Evolutionary conservation across 495 filamentous ascomycete genomes (phyloP).

Genomic region (Podospora sp.): DNA sequence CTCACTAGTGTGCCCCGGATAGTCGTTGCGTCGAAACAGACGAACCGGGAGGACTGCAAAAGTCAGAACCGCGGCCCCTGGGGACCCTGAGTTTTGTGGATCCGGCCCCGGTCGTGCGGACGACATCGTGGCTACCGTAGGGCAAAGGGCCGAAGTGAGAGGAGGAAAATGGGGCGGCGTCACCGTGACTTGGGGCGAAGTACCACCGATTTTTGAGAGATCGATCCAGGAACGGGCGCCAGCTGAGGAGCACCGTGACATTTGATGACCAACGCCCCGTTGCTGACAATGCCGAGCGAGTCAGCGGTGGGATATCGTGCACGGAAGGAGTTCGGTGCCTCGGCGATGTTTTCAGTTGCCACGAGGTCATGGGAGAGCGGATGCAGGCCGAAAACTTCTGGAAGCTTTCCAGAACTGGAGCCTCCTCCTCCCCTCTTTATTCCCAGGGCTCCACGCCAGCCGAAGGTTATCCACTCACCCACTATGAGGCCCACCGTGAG

Average conservation of each 20-base stretch:
- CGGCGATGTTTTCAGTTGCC: neutral
- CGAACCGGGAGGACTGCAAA: neutral
- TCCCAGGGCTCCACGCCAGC: neutral
- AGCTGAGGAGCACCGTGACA: neutral
- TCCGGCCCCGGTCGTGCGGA: neutral
- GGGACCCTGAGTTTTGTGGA: neutral
- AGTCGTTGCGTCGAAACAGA: neutral
- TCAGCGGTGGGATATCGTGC: neutral
- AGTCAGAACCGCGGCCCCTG: neutral
- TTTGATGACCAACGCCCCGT: too few relatives aligned
- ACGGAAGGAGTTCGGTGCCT: neutral
- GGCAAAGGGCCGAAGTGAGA: neutral
- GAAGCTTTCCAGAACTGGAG: conserved; percentile 9
- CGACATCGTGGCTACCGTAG: neutral
- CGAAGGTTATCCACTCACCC: neutral
- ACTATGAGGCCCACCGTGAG: neutral
- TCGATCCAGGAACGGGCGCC: neutral
- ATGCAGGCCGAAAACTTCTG: conserved; percentile 7
- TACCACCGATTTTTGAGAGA: neutral
- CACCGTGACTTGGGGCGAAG: neutral
- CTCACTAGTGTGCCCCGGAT: neutral
- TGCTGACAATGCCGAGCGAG: neutral
- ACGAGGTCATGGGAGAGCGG: neutral
- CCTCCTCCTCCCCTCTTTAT: neutral
- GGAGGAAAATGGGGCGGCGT: neutral